A percentile compares a stretch with the other conserved stretches of the same genome.
Conservation (phyloP, 208 protist species). For the Wallacemonas collosoma region DNA sequence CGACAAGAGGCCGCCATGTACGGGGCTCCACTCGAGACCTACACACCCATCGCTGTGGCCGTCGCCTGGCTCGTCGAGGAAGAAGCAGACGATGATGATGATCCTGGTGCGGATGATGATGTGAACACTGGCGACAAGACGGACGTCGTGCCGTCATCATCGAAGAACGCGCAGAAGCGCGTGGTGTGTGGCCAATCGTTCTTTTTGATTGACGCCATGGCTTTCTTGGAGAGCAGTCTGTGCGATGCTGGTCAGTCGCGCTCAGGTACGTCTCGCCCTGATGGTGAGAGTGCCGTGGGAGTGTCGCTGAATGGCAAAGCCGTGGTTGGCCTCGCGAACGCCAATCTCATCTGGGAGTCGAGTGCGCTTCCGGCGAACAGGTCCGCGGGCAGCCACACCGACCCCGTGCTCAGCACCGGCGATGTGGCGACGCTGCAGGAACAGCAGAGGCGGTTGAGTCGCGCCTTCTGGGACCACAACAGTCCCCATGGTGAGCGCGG, state of each 20-base stretch:
- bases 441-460: slow-evolving; percentile 53
- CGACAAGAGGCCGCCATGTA: slow-evolving; percentile 32
- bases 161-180: not conserved
- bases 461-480: slow-evolving; percentile 54
- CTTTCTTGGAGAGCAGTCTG: slow-evolving; percentile 33
- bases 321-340: not conserved
- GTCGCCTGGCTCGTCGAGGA: slow-evolving; percentile 61
- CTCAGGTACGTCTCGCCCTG: too few relatives aligned
- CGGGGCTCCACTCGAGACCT: slow-evolving; percentile 50
- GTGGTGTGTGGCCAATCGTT: slow-evolving; percentile 59
- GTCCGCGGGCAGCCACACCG: not conserved
- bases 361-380: not conserved
- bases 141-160: not conserved
- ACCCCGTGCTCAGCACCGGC: not conserved
- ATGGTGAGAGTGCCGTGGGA: not conserved
- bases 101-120: too few relatives aligned
- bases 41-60: slow-evolving; percentile 69
- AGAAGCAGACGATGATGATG: slow-evolving; percentile 14
- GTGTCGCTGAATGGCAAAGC: not conserved
- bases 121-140: not conserved
- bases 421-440: slow-evolving; percentile 34
- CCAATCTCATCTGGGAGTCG: not conserved
- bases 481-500: slow-evolving; percentile 31
- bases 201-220: slow-evolving; percentile 70
- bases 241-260: not conserved